Evolutionary conservation across 768 basidiomycete species (phyloP).

Genomic region (Russula dissimulans): DNA sequence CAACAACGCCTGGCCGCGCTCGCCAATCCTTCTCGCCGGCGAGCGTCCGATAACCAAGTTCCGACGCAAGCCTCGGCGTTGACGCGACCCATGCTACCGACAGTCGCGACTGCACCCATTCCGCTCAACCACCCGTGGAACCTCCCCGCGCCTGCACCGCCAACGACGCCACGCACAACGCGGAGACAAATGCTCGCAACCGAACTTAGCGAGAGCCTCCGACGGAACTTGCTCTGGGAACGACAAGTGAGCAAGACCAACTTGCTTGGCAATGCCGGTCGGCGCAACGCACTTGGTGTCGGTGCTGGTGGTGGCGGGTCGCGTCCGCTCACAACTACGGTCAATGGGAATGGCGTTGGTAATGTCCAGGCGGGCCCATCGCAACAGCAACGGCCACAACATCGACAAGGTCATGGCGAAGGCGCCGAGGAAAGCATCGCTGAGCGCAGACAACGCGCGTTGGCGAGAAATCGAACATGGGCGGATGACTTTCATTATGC

Average conservation of each 20-base stretch:
- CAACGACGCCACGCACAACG: conserved; percentile 80
- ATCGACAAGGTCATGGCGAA: not conserved
- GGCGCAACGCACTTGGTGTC: conserved; percentile 21
- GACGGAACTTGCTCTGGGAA: conserved; percentile 76
- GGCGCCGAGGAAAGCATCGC: conserved; percentile 3
- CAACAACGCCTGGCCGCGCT: conserved; percentile 57
- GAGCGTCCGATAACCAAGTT: conserved; percentile 28
- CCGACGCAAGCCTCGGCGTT: conserved; percentile 7
- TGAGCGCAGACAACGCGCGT: conserved; percentile 26
- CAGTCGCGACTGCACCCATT: conserved; percentile 41
- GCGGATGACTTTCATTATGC: conserved; percentile 56
- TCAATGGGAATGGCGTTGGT: conserved; percentile 9
- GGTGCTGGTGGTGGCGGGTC: conserved; percentile 23
- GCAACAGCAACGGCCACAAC: conserved; percentile 16
- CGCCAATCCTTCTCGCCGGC: conserved; percentile 34
- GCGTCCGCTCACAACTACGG: conserved; percentile 29
- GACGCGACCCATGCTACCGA: conserved; percentile 25
- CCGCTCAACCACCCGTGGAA: conserved; percentile 62
- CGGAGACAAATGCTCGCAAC: conserved; percentile 75
- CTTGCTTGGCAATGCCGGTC: conserved; percentile 30
- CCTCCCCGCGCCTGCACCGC: conserved; percentile 51
- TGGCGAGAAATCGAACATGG: conserved; percentile 60
- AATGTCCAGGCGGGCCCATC: conserved; percentile 23
- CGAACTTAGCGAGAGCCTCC: conserved; percentile 77
- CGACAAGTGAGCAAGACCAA: conserved; percentile 53